phyloP scores from a whole-genome alignment of 2,329 filamentous ascomycete genomes.

The Sporothrix schenckii region DNA sequence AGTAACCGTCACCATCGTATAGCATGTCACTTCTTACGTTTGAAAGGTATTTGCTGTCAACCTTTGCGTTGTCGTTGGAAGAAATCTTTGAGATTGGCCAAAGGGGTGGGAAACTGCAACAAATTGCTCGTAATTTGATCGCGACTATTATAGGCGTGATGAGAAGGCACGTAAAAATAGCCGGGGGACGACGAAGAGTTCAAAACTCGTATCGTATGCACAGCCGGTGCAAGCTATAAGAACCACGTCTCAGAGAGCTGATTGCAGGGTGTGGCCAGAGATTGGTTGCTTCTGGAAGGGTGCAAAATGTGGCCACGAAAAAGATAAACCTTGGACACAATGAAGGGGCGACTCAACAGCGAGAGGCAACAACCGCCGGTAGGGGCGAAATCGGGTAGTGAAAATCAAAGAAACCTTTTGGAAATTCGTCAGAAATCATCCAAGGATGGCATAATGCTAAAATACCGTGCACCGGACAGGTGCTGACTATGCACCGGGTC shows the following conservation, averaged over 20 bases:
- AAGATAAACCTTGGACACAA: not conserved
- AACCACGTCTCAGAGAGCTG: not conserved
- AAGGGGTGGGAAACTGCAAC: not conserved
- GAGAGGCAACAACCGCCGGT: no score
- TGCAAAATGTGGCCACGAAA: not conserved
- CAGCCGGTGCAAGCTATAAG: slow-evolving; percentile 6
- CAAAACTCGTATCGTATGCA: not conserved
- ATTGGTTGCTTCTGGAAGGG: not conserved
- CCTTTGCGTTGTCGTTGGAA: not conserved
- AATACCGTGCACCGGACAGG: slow-evolving; percentile 10
- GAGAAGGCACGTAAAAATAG: not conserved
- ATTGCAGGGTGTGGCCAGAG: not conserved
- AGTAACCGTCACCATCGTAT: not conserved
- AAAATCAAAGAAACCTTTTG: not conserved
- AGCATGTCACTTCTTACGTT: not conserved
- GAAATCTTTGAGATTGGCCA: not conserved
- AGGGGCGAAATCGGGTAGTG: not conserved
- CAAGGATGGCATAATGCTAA: not conserved
- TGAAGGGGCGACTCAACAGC: not conserved
- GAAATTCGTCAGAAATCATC: not conserved
- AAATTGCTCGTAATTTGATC: not conserved
- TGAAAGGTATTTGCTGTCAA: not conserved
- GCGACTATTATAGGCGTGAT: no score
- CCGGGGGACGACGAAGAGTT: not conserved
- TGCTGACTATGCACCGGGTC: no score